Conservation (phyloP, 1,284 basidiomycete species). For the Rugosomyces carneus region DNA sequence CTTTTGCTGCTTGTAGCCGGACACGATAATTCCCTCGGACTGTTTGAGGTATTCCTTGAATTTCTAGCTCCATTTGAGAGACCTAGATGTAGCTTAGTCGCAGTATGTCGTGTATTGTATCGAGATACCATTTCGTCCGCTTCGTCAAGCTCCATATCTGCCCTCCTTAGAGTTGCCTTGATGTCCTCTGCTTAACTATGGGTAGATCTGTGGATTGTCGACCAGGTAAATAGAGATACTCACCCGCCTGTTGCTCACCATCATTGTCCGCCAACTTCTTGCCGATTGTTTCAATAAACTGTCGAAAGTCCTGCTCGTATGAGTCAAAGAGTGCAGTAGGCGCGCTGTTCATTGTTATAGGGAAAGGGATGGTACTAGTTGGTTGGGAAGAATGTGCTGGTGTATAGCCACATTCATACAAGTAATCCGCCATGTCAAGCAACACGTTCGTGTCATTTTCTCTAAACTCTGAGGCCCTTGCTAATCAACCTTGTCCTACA, state of each 20-base stretch:
- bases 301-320: slow-evolving; percentile 76
- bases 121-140: slow-evolving; percentile 88
- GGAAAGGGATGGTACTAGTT: no score
- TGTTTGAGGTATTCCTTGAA: slow-evolving; percentile 91
- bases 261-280: slow-evolving; percentile 62
- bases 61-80: slow-evolving; percentile 99
- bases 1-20: slow-evolving; percentile 69
- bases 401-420: neutral
- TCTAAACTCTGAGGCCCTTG: neutral
- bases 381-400: neutral
- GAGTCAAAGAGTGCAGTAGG: slow-evolving; percentile 77
- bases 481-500: slow-evolving; percentile 1
- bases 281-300: slow-evolving; percentile 62
- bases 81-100: slow-evolving; percentile 44
- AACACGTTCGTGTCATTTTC: slow-evolving; percentile 30
- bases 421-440: slow-evolving; percentile 32
- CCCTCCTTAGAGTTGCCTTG: slow-evolving; percentile 76
- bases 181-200: slow-evolving; percentile 59
- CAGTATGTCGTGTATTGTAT: slow-evolving; percentile 4
- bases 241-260: slow-evolving; percentile 53
- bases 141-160: slow-evolving; percentile 96
- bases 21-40: slow-evolving; percentile 69
- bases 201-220: neutral
- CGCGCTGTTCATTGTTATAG: slow-evolving; percentile 60
- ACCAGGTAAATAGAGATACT: slow-evolving; percentile 6